Conservation (phyloP, 306 rosid species). For the Erythrophleum fordii region DNA sequence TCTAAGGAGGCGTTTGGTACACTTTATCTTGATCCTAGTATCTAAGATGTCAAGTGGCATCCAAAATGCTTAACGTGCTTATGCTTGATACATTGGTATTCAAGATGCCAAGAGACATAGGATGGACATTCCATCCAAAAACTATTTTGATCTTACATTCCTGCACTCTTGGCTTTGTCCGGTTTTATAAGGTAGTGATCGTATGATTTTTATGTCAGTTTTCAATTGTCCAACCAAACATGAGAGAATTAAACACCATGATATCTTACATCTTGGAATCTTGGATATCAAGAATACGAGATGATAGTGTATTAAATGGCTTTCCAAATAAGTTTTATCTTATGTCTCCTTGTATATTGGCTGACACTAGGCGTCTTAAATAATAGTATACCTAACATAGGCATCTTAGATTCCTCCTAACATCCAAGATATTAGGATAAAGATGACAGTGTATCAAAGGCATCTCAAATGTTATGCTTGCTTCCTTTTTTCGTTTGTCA, state of each 20-base stretch:
- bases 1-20: neutral
- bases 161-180: neutral
- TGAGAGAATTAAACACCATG: neutral
- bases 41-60: neutral
- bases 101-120: too few relatives aligned
- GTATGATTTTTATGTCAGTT: neutral
- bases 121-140: neutral
- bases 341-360: neutral
- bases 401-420: neutral
- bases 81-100: too few relatives aligned
- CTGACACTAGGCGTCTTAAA: neutral
- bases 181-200: neutral
- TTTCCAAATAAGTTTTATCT: neutral
- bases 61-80: too few relatives aligned
- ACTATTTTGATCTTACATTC: neutral
- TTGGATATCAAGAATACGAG: neutral
- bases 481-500: neutral
- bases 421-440: neutral
- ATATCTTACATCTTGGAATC: neutral
- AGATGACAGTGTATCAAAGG: neutral
- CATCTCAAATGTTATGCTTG: constrained; percentile 12
- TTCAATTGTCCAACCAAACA: neutral
- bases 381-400: neutral
- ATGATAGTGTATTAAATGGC: neutral
- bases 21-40: neutral